Conservation (phyloP, 2,329 filamentous ascomycete genomes). For the Gnomoniopsis sp. region DNA sequence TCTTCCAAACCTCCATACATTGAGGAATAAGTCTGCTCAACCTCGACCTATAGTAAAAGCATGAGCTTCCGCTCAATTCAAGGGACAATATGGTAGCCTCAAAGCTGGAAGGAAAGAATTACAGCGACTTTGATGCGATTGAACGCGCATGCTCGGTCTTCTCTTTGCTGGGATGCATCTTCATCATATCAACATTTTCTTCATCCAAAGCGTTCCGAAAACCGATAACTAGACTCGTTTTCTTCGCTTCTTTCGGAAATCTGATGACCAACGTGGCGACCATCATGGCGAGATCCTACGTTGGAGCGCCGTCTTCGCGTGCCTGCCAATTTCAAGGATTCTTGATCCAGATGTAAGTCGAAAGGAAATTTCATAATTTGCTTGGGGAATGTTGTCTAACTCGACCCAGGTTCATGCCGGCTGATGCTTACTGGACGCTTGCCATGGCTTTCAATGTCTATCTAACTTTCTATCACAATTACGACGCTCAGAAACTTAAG, state of each 20-base stretch:
- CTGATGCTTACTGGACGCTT: slow-evolving; percentile 72
- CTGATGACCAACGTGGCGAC: slow-evolving; percentile 74
- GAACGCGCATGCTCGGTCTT: slow-evolving; percentile 68
- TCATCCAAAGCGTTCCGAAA: slow-evolving; percentile 71
- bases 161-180: slow-evolving; percentile 66
- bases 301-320: slow-evolving; percentile 43
- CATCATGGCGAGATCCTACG: slow-evolving; percentile 63
- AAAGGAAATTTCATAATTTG: not conserved
- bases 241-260: slow-evolving; percentile 81
- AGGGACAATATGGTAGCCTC: not conserved
- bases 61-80: not conserved
- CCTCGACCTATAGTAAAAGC: not conserved
- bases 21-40: too few species aligned
- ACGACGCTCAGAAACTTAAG: slow-evolving; percentile 60
- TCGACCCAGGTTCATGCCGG: slow-evolving; percentile 67
- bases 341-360: slow-evolving; percentile 73
- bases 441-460: slow-evolving; percentile 84
- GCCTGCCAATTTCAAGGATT: slow-evolving; percentile 73
- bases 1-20: too few species aligned
- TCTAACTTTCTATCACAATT: slow-evolving; percentile 74
- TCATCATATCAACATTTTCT: slow-evolving; percentile 70
- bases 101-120: not conserved
- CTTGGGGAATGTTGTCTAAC: not conserved
- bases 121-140: slow-evolving; percentile 48
- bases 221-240: slow-evolving; percentile 84